Base-by-base conservation (phyloP, 164 flowering plant species). In the Nymphaea colorata region DNA sequence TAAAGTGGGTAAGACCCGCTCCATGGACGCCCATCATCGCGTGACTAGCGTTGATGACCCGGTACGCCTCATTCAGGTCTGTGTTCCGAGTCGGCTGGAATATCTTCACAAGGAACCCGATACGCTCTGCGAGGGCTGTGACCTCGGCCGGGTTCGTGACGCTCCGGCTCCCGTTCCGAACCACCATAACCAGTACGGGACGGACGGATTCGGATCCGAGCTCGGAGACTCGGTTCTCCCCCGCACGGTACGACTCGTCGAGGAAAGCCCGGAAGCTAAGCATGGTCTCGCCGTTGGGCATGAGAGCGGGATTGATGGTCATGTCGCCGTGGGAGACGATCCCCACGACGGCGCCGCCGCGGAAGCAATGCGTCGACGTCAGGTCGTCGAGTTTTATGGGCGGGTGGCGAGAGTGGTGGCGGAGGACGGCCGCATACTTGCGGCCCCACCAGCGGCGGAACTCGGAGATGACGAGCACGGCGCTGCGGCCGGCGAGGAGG, bases 1-100 rank as follows among this genome's bases (percentile, higher is more conserved):
- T 43, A 4, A 64, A 53, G 57, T 81, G 79, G 4, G 84, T 80
- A 7, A 83, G 65, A 1, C 78, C 84, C 4, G 87, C 84, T 5
- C 87, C 87, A 64, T 83, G 87, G 41, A 83, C 81, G 7, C 84
- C 84, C 3, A 83, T 0, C 81, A 83, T 66, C 2, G 68, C 88
- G 53, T 87, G 90, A 61, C 85, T 83, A 4, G 71, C 51, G 41
- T 77, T 77, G 4, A 85, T 71, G 16, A 84, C 11, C 6, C 63
- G 66, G 65, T 79, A 80, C 0, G 79, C 75, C 3, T 79, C 64
- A 0, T 42, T n/a, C 72, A 87, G 43, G 0, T 66, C 16, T 0
- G 81, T 83, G 42, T 25, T 51, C 5, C 15, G 2, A 3, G 64
- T 79, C 5, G 88, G 89, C 68, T 70, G 68, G 44, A 83, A 82